Conservation (phyloP, 2,329 filamentous ascomycete species). For the Bisporella sp. region DNA sequence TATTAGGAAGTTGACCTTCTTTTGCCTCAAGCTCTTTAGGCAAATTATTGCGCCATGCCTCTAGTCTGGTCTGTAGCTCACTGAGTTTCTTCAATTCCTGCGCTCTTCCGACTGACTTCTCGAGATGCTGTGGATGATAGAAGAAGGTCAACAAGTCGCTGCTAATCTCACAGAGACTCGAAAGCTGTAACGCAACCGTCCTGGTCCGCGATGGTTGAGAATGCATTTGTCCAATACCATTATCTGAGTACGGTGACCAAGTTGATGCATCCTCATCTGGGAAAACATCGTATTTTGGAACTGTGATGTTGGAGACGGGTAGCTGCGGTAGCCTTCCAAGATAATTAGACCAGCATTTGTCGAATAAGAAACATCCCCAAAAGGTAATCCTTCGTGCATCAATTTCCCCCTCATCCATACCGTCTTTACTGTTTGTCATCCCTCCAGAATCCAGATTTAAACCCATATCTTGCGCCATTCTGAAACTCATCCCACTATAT, state of each 20-base stretch:
- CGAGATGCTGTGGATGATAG: conserved; percentile 71
- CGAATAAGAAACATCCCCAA: conserved; percentile 97
- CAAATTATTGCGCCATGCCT: conserved; percentile 79
- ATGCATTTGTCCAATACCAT: conserved; percentile 63
- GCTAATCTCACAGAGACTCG: conserved; percentile 84
- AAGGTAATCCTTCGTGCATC: conserved; percentile 90
- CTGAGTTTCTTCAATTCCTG: conserved; percentile 87
- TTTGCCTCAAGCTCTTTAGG: conserved; percentile 83
- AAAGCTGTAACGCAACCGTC: conserved; percentile 74
- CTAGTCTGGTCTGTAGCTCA: conserved; percentile 81
- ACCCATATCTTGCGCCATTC: conserved; percentile 93
- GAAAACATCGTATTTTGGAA: conserved; percentile 85
- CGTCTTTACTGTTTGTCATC: conserved; percentile 50
- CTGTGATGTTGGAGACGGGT: conserved; percentile 70
- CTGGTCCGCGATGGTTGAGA: conserved; percentile 78
- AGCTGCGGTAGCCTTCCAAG: conserved; percentile 86
- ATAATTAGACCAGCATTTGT: conserved; percentile 99
- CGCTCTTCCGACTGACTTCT: conserved; percentile 62
- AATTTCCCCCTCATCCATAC: conserved; percentile 71
- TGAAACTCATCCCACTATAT: conserved; percentile 96
- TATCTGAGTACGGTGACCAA: conserved; percentile 87
- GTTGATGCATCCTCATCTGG: conserved; percentile 77
- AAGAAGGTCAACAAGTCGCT: conserved; percentile 85
- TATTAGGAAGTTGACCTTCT: conserved; percentile 82
- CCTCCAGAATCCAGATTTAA: conserved; percentile 76